Evolutionary conservation across 345 rosid species (phyloP).

Genomic region (Corymbia maculata): DNA sequence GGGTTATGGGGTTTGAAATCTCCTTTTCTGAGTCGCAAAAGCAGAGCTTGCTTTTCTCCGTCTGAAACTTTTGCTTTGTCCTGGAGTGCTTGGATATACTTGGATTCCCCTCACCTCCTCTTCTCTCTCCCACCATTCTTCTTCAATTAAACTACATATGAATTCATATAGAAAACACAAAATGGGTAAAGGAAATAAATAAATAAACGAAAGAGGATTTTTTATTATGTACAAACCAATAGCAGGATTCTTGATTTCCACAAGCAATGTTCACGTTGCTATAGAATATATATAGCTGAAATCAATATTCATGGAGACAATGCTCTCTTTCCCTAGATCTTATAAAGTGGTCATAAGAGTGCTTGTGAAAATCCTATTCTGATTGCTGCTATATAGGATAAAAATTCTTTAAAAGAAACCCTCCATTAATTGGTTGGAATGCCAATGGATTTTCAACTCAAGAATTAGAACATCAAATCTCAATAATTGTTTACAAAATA

Average conservation of each 20-base stretch:
- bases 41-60: not conserved
- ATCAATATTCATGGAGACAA: not conserved
- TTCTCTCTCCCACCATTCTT: not conserved
- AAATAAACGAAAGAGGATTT: not conserved
- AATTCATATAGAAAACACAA: not conserved
- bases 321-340: not conserved
- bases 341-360: not conserved
- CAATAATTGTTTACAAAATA: not conserved
- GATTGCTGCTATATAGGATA: not conserved
- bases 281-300: not conserved
- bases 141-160: not conserved
- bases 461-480: not conserved
- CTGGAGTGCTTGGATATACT: constrained; percentile 7
- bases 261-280: not conserved
- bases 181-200: not conserved
- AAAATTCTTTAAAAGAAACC: not conserved
- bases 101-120: constrained; percentile 1
- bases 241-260: not conserved
- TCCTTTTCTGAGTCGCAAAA: constrained; percentile 62
- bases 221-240: not conserved
- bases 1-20: constrained; percentile 20
- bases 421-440: not conserved
- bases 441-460: not conserved
- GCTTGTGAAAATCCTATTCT: not conserved
- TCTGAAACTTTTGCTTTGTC: not conserved